Base-by-base conservation (phyloP, 495 filamentous ascomycete species). In the Aspergillus baeticus region DNA sequence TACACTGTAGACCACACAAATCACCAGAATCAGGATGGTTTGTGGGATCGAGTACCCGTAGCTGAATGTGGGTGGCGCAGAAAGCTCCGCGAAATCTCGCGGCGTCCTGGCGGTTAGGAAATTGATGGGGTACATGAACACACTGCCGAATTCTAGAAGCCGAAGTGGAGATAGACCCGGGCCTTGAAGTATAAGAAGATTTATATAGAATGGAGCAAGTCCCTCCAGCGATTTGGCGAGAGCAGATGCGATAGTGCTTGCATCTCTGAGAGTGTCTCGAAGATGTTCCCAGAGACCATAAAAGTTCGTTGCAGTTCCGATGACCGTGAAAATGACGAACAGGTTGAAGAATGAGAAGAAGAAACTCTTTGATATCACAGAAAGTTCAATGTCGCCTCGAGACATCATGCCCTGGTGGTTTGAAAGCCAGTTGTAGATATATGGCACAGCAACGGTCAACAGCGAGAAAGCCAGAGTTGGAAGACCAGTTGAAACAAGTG, bases 331-430 rank as follows among this genome's bases (percentile, higher is more conserved):
- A 41, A 97, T 81, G 49, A 98, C 77, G 74, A 99, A 99, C 20
- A 97, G 85, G 74, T 99, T 99, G 83, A 98, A 97, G 77, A 99
- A 99, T 31, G 88, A 91, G 72, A 98, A 99, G 81, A 97, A 97
- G 74, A 97, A 99, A 66, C 97, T 99, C 77, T 99, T 99, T 54
- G 91, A 96, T 66, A 98, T 92, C 37, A 91, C 77, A 7, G 93
- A 97, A 10, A 98, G 81, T 64, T 97, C 95, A n/a, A 98, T 84
- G 54, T 99, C 95, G 21, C 88, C 89, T 61, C 89, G 90, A 0
- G 94, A 97, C 49, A 94, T 87, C 87, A 96, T 92, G 55, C 94
- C 94, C 77, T 99, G 94, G 22, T 82, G 77, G 65, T 88, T 88
- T 1, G 93, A 90, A 18, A 98, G 82, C 79, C 87, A 97, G 60